Percentiles rank a stretch among this genome's conserved stretches.
These are phyloP conservation scores for Rhynchosporium graminicola DNA, from an alignment of 2,329 filamentous ascomycete species.

Conservation along the genomic window DNA sequence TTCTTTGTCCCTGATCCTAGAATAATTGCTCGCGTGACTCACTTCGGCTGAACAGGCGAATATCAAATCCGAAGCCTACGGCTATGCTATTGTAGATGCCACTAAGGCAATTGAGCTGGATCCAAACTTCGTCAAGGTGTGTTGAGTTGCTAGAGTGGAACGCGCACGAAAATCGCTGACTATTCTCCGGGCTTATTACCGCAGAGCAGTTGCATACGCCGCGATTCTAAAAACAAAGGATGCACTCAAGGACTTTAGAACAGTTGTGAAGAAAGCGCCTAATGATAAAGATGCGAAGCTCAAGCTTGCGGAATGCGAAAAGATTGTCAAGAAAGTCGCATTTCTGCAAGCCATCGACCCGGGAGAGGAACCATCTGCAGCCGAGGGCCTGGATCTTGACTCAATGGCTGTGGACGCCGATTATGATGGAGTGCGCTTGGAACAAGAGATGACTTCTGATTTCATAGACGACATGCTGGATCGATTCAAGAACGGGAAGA, in stretches of 20 bases:
- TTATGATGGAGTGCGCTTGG: constrained; percentile 83
- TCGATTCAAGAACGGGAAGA: constrained; percentile 94
- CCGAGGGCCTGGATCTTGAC: constrained; percentile 86
- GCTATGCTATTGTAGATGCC: constrained; percentile 88
- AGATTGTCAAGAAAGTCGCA: constrained; percentile 86
- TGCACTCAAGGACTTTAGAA: constrained; percentile 88
- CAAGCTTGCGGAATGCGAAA: constrained; percentile 91
- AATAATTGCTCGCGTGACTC: constrained; percentile 49
- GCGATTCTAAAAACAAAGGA: constrained; percentile 88
- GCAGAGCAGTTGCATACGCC: constrained; percentile 86
- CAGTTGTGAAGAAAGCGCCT: constrained; percentile 84
- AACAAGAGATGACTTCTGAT: constrained; percentile 86
- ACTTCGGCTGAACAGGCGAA: constrained; percentile 65
- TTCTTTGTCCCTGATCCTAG: constrained; percentile 35
- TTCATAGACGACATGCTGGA: constrained; percentile 98
- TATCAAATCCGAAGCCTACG: constrained; percentile 94
- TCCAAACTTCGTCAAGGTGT: constrained; percentile 82
- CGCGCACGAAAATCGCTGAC: constrained; percentile 23
- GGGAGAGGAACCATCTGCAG: constrained; percentile 86
- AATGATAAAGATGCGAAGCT: constrained; percentile 87
- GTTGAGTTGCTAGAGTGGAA: constrained; percentile 23
- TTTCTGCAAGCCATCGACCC: constrained; percentile 96
- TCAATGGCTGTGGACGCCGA: constrained; percentile 77
- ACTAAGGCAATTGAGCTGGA: constrained; percentile 90
- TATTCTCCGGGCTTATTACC: constrained; percentile 77